A percentile compares a stretch with the other conserved stretches of the same genome.
Conservation (phyloP, 192 early-diverging fungal genomes). For the Coemansia sp. region DNA sequence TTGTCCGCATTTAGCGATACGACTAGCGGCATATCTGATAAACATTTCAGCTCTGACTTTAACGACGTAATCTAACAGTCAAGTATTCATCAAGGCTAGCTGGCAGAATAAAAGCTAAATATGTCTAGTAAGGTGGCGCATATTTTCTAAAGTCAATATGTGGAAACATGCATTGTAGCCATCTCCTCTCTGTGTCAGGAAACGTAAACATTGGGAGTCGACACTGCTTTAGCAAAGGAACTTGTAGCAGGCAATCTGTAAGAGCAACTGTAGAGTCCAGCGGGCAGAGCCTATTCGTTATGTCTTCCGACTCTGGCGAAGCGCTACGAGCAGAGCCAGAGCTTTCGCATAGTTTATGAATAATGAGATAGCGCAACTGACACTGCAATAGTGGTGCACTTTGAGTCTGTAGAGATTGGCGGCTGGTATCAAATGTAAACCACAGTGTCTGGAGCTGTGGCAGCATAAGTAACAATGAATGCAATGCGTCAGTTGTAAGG, state of each 20-base stretch:
- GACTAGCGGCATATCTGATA: too few species aligned
- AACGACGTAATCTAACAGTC: too few species aligned
- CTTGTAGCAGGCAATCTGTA: constrained; percentile 13
- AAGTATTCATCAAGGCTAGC: background rate
- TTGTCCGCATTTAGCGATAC: too few species aligned
- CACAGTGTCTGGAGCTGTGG: constrained; percentile 43
- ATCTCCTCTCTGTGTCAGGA: constrained; percentile 30
- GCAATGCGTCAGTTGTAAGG: constrained; percentile 17
- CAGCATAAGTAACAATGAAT: constrained; percentile 21
- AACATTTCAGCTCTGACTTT: too few species aligned
- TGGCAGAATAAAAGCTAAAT: background rate
- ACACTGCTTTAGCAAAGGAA: constrained; percentile 33
- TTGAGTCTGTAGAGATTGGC: background rate
- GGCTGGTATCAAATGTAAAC: constrained; percentile 36
- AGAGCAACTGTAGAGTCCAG: constrained; percentile 12
- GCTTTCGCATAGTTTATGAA: constrained; percentile 22
- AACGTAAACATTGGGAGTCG: constrained; percentile 54
- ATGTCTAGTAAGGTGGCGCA: constrained; percentile 38
- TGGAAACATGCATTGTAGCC: constrained; percentile 24
- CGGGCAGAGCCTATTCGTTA: background rate
- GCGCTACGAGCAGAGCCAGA: background rate
- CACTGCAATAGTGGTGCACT: background rate
- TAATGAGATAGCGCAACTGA: constrained; percentile 34
- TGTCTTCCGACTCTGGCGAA: background rate
- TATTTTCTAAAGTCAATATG: constrained; percentile 44